These are phyloP conservation scores for Achaetomiella virescens DNA, from an alignment of 495 filamentous ascomycete species.

Conservation along the genomic window DNA sequence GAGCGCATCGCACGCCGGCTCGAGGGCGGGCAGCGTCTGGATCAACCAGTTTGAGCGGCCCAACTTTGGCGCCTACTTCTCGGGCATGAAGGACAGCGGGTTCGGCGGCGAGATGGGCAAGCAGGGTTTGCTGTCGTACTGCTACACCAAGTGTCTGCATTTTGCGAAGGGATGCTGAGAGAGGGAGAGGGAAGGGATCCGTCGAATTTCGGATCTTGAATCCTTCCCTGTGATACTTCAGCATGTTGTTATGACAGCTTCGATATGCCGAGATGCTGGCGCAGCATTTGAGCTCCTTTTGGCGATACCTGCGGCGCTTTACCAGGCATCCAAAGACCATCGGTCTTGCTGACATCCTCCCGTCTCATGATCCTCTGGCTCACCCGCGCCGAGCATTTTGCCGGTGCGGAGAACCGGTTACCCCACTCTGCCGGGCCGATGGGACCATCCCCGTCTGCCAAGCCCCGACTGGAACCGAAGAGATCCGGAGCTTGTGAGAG, in stretches of 20 bases:
- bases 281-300: too few species aligned
- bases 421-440: neutral
- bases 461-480: too few species aligned
- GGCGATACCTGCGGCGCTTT: neutral
- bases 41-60: slow-evolving; percentile 49
- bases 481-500: too few species aligned
- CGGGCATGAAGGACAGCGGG: slow-evolving; percentile 60
- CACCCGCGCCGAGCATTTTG: neutral
- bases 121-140: slow-evolving; percentile 53
- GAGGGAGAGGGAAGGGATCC: neutral
- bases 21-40: slow-evolving; percentile 52
- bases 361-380: neutral
- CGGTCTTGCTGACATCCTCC: neutral
- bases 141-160: slow-evolving; percentile 49
- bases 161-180: slow-evolving; percentile 31
- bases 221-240: neutral
- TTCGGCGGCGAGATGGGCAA: slow-evolving; percentile 59
- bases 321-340: too few species aligned
- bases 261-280: too few species aligned
- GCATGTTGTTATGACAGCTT: too few species aligned
- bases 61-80: slow-evolving; percentile 52
- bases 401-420: neutral
- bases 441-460: neutral
- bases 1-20: slow-evolving; percentile 45
- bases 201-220: neutral